Evolutionary conservation across 345 rosid genomes (phyloP).

Genomic region (Durio zibethinus): DNA sequence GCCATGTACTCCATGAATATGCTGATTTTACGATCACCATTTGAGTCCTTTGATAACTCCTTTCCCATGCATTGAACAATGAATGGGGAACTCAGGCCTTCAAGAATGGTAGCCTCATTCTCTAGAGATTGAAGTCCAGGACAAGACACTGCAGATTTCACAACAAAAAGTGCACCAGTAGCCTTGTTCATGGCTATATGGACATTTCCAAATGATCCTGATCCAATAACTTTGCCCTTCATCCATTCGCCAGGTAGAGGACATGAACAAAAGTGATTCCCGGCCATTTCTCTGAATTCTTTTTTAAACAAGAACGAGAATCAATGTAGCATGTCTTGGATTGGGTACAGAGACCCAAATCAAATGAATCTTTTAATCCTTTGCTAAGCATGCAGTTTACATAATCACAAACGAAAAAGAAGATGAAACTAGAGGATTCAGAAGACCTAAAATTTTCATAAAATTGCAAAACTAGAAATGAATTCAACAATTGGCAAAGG

Average conservation of each 20-base stretch:
- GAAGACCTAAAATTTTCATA: background rate
- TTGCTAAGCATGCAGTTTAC: conserved; percentile 1
- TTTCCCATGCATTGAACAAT: conserved; percentile 28
- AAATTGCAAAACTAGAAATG: background rate
- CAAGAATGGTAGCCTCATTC: conserved; percentile 29
- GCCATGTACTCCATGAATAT: conserved; percentile 42
- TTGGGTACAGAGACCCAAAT: background rate
- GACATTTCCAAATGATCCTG: conserved; percentile 36
- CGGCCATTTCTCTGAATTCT: conserved; percentile 15
- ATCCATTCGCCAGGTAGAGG: conserved; percentile 23
- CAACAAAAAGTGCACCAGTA: conserved; percentile 29
- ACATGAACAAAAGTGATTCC: background rate
- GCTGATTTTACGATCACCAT: background rate
- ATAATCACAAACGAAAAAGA: background rate
- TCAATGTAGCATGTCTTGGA: background rate
- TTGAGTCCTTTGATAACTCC: background rate
- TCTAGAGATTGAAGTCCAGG: conserved; percentile 15
- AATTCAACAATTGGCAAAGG: background rate
- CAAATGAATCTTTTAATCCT: background rate
- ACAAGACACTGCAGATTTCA: conserved; percentile 24
- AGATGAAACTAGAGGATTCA: background rate
- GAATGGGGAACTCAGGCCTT: conserved; percentile 29
- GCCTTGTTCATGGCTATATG: conserved; percentile 32
- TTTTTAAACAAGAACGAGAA: background rate
- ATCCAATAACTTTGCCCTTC: conserved; percentile 31